A percentile compares a stretch with the other conserved stretches of the same genome.
Conservation (phyloP, 306 rosid genomes). For the Cicer pinnatifidum region DNA sequence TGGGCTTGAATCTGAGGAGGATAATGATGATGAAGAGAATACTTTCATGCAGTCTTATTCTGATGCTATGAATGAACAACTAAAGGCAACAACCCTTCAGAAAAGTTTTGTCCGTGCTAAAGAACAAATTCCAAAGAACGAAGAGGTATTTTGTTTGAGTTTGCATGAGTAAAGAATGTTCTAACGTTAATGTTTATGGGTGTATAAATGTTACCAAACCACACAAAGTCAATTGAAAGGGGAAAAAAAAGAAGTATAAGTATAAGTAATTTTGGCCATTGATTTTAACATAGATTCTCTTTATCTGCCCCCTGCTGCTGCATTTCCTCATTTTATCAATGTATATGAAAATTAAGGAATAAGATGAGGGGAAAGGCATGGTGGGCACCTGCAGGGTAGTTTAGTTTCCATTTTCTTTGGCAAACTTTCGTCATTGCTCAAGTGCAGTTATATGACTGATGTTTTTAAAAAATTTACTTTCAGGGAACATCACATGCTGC, state of each 20-base stretch:
- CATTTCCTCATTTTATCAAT: neutral
- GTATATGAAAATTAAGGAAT: neutral
- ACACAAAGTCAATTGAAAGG: constrained; percentile 23
- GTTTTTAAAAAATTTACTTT: constrained; percentile 31
- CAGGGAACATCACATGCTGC: constrained; percentile 70
- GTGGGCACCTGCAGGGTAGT: constrained; percentile 10
- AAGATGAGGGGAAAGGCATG: neutral
- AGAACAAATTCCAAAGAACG: constrained; percentile 67
- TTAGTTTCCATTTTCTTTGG: constrained; percentile 36
- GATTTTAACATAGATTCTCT: neutral
- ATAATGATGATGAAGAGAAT: constrained; percentile 52
- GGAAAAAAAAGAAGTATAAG: constrained; percentile 3
- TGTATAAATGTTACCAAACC: constrained; percentile 1
- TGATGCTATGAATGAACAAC: constrained; percentile 70
- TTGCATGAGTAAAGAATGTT: constrained; percentile 30
- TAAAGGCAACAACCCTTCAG: constrained; percentile 71
- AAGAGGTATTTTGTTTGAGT: constrained; percentile 60
- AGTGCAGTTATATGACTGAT: constrained; percentile 35
- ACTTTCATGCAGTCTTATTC: constrained; percentile 73
- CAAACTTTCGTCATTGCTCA: neutral
- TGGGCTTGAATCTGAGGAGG: constrained; percentile 52
- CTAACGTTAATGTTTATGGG: constrained; percentile 11
- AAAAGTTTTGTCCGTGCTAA: constrained; percentile 84
- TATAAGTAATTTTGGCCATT: constrained; percentile 5
- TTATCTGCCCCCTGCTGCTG: neutral